Evolutionary conservation across 768 basidiomycete genomes (phyloP).

Genomic region (Auriscalpium vulgare): DNA sequence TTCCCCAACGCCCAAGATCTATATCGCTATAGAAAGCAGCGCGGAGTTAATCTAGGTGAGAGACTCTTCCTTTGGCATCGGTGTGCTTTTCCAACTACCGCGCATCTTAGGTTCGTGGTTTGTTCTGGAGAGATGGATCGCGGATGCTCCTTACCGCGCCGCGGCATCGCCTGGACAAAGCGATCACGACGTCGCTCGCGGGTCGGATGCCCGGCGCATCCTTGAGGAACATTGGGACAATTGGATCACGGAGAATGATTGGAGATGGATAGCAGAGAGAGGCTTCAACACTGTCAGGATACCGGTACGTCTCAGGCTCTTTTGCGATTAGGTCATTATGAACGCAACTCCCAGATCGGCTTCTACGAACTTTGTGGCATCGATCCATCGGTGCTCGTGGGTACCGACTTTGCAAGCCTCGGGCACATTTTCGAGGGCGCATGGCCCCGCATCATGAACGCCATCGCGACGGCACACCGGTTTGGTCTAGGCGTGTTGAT

Average conservation of each 20-base stretch:
- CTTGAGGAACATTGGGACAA: conserved; percentile 42
- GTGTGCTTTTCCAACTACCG: neutral
- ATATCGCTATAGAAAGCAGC: conserved; percentile 61
- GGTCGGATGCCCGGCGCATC: conserved; percentile 34
- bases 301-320: conserved; percentile 34
- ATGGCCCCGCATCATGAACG: conserved; percentile 54
- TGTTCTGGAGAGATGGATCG: conserved; percentile 72
- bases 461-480: conserved; percentile 48
- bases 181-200: conserved; percentile 62
- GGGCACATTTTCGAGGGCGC: conserved; percentile 50
- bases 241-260: conserved; percentile 49
- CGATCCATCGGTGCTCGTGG: conserved; percentile 48
- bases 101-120: conserved; percentile 59
- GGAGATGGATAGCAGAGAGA: conserved; percentile 41
- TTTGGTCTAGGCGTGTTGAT: conserved; percentile 68
- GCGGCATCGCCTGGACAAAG: conserved; percentile 52
- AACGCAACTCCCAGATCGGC: conserved; percentile 43
- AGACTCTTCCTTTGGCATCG: conserved; percentile 5
- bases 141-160: conserved; percentile 44
- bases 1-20: conserved; percentile 23
- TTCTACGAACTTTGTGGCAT: conserved; percentile 62
- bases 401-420: conserved; percentile 57
- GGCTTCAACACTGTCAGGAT: conserved; percentile 57
- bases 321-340: neutral
- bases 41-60: conserved; percentile 78